Evolutionary conservation across 2,329 filamentous ascomycete genomes (phyloP).

Genomic region (Albifimbria verrucaria): DNA sequence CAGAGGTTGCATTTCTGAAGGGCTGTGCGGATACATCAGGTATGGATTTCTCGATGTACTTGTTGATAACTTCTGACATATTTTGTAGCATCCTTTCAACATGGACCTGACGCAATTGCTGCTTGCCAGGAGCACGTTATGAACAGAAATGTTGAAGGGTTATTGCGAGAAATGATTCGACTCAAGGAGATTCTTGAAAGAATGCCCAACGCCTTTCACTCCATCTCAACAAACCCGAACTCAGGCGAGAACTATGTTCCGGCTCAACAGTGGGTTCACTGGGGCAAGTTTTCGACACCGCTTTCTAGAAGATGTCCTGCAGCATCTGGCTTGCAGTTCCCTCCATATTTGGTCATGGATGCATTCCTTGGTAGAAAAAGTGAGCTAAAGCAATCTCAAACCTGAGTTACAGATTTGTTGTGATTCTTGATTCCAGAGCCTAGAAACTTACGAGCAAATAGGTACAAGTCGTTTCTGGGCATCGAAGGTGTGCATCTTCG

Average conservation of each 20-base stretch:
- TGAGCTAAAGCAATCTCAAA: too few species aligned
- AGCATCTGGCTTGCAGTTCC: conserved; percentile 49
- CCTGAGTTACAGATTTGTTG: too few species aligned
- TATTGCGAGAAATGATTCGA: conserved; percentile 46
- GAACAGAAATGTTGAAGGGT: conserved; percentile 47
- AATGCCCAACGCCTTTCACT: conserved; percentile 52
- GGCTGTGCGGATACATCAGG: conserved; percentile 41
- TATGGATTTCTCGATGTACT: neutral
- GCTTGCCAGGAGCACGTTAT: conserved; percentile 53
- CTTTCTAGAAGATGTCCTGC: conserved; percentile 48
- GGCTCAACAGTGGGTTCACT: conserved; percentile 45
- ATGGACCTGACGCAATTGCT: conserved; percentile 48
- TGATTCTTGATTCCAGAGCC: too few species aligned
- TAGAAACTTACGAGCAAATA: neutral
- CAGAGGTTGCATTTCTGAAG: conserved; percentile 50
- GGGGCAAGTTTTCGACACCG: conserved; percentile 49
- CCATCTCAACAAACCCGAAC: conserved; percentile 50
- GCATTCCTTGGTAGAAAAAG: conserved; percentile 50
- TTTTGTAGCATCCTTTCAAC: conserved; percentile 41
- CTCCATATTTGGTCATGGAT: conserved; percentile 52
- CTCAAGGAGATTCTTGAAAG: conserved; percentile 51
- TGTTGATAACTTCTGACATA: neutral
- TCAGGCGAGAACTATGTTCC: conserved; percentile 49
- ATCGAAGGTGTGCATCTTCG: conserved; percentile 49
- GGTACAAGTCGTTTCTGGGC: conserved; percentile 48